Evolutionary conservation across 495 filamentous ascomycete species (phyloP), one percentile per base, ranked within the genome.

Genomic region (Margaritispora aquatica): DNA sequence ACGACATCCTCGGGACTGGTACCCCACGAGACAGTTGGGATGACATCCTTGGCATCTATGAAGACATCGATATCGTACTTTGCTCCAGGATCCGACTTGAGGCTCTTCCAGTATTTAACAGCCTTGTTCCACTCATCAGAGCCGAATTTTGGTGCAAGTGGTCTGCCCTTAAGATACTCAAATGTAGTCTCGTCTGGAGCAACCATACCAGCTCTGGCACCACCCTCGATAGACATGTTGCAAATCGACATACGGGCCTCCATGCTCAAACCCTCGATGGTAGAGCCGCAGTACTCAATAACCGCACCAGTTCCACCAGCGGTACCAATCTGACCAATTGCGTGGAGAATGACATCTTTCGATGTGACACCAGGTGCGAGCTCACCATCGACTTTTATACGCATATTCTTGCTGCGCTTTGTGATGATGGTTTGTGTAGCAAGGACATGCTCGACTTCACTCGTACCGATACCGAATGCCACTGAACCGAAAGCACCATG

Each of bases 161-260:
- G 94, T 63, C 87, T 81, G 51, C 85, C 89, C 79, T 93, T 89
- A 63, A 98, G 88, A 69, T 98, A 98, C 64, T 95, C 88, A 67
- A 96, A 93, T 4, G 94, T 97, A 47, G 78, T 89, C 71, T 96
- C 86, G 62, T 98, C 94, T 1, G 94, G 94, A 24, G 94, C 94
- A 57, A 98, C 85, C 89, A 98, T 93, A 59, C 94, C 94, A 58
- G 94, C 93, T 77, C 94, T 82, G 38, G 94, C 94, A 75, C 94
- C 94, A 59, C 76, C 94, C 77, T 98, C 94, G 69, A 97, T 97
- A n/a, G 93, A 91, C 94, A 98, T 98, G 77, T 98, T 98, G 75
- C 94, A 97, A 70, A 98, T 94, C 57, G 90, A 96, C 93, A 98
- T 97, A 67, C 94, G 87, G 36, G 94, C 94, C 71, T 98, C 94